These are phyloP conservation scores for Podosphaera fusca DNA, from an alignment of 2,329 filamentous ascomycete genomes.

Conservation along the genomic window DNA sequence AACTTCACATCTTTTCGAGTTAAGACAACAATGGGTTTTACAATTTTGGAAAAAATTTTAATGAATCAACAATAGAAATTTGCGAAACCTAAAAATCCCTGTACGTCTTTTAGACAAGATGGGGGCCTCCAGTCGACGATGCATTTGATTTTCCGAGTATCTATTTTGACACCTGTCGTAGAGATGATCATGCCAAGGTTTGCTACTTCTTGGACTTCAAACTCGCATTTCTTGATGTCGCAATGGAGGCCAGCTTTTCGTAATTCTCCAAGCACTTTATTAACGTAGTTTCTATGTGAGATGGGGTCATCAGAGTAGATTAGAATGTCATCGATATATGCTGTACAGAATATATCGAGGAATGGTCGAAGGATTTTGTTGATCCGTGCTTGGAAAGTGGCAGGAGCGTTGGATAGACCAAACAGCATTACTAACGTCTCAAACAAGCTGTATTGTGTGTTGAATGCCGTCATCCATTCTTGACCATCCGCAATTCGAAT, in stretches of 20 bases:
- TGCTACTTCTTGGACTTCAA: too few species aligned
- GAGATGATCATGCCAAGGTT: neutral
- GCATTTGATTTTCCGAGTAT: neutral
- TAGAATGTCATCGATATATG: neutral
- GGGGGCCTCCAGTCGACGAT: neutral
- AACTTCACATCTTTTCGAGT: neutral
- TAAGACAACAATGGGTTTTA: neutral
- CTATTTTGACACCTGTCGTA: neutral
- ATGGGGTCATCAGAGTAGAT: neutral
- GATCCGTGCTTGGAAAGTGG: neutral
- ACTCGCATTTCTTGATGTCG: too few species aligned
- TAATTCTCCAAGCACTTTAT: neutral
- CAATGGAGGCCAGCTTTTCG: too few species aligned
- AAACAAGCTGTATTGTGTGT: neutral
- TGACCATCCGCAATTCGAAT: too few species aligned
- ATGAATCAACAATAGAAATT: neutral
- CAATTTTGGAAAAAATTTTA: neutral
- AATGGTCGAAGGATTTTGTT: neutral
- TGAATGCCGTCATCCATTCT: neutral
- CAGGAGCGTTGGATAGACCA: neutral
- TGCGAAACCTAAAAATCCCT: neutral
- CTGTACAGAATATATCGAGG: neutral
- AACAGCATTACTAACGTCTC: neutral
- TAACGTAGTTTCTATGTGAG: neutral
- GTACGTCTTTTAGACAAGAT: neutral